Conservation (phyloP, 2,329 filamentous ascomycete genomes). For the Arthrobotrys iridis region DNA sequence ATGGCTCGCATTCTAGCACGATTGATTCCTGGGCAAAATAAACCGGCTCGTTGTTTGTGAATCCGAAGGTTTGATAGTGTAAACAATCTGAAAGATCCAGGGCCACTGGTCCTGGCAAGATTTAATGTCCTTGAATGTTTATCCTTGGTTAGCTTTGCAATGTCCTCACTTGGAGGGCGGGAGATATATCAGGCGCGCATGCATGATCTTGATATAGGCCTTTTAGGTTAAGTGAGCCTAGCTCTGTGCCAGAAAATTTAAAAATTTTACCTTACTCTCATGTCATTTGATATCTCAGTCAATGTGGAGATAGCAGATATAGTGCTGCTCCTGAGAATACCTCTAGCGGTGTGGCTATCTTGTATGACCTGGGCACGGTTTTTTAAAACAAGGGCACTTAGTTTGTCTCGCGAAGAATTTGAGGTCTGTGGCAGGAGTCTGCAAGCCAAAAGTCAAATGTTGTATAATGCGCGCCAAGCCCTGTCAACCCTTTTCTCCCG, state of each 20-base stretch:
- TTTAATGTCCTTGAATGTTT: not conserved
- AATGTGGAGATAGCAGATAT: too few species aligned
- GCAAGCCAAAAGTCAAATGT: too few species aligned
- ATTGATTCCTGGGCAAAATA: too few species aligned
- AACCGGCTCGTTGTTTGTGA: not conserved
- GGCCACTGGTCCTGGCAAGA: not conserved
- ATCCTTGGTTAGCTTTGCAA: not conserved
- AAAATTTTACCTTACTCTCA: conserved; percentile 26
- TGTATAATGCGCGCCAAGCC: not conserved
- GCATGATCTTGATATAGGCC: not conserved
- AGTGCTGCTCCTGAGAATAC: too few species aligned
- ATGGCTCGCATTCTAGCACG: conserved; percentile 7
- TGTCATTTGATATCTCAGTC: too few species aligned
- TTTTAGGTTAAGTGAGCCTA: too few species aligned
- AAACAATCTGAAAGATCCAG: not conserved
- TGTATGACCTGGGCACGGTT: too few species aligned
- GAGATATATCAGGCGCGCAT: too few species aligned
- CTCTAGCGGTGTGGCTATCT: too few species aligned
- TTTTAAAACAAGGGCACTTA: too few species aligned
- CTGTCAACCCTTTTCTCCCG: not conserved
- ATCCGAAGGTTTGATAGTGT: not conserved
- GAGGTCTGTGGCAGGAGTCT: too few species aligned
- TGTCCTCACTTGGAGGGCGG: not conserved
- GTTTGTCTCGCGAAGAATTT: too few species aligned
- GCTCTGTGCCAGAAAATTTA: not conserved